phyloP scores from a whole-genome alignment of 2,329 filamentous ascomycete genomes.

The Fusarium newnesense region DNA sequence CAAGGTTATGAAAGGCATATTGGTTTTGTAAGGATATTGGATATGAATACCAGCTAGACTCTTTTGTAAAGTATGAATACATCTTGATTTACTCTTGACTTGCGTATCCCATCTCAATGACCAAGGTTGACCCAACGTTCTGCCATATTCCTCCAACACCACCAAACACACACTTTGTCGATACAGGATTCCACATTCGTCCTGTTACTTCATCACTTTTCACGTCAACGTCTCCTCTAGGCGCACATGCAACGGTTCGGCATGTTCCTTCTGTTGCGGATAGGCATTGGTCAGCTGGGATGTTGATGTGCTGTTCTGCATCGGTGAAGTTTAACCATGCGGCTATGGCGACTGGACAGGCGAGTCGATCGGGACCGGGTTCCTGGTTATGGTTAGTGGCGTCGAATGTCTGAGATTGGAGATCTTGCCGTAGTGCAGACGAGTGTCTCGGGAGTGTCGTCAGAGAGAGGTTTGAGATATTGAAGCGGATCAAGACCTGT shows the following conservation, averaged over 20 bases:
- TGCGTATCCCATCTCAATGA: constrained; percentile 32
- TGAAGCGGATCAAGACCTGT: constrained; percentile 29
- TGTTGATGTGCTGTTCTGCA: not conserved
- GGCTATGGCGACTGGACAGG: constrained; percentile 33
- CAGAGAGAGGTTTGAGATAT: constrained; percentile 1
- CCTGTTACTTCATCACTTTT: constrained; percentile 17
- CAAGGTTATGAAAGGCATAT: constrained; percentile 1
- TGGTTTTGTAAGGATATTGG: not conserved
- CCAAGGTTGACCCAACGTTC: constrained; percentile 18
- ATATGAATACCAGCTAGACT: constrained; percentile 1
- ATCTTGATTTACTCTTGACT: not conserved
- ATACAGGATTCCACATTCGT: constrained; percentile 40
- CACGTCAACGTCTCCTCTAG: constrained; percentile 1
- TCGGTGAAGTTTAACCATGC: constrained; percentile 21
- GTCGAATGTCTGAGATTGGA: not conserved
- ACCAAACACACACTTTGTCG: constrained; percentile 35
- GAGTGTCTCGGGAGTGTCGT: constrained; percentile 20
- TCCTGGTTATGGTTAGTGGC: constrained; percentile 1
- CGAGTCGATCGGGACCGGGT: constrained; percentile 28
- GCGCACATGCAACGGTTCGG: constrained; percentile 34
- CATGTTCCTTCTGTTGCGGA: constrained; percentile 15
- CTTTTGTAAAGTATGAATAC: constrained; percentile 6
- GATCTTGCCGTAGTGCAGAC: constrained; percentile 26
- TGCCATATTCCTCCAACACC: constrained; percentile 38
- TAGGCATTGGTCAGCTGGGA: constrained; percentile 21